A percentile compares a stretch with the other conserved stretches of the same genome.
phyloP scores from a whole-genome alignment of 257 asterid species.

The Gynochthodes officinalis region DNA sequence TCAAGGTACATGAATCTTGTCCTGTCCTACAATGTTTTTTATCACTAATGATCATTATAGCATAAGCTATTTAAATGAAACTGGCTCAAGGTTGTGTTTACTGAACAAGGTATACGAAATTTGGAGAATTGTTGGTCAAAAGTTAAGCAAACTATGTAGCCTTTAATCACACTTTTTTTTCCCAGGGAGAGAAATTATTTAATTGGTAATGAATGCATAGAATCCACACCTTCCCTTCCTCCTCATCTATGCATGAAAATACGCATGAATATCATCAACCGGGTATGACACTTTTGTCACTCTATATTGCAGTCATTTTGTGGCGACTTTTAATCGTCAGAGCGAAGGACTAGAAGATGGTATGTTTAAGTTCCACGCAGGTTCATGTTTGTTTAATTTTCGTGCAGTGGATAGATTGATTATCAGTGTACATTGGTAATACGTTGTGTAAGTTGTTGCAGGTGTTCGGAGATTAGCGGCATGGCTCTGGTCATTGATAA shows the following conservation, averaged over 20 bases:
- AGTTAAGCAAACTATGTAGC: neutral
- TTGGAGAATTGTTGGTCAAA: neutral
- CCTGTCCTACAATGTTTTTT: neutral
- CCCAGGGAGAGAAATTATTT: neutral
- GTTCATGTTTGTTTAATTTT: neutral
- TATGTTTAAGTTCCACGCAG: constrained; percentile 1
- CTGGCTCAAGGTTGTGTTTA: neutral
- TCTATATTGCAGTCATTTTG: constrained; percentile 43
- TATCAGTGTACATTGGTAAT: constrained; percentile 5
- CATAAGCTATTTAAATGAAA: neutral
- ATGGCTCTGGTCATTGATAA: constrained; percentile 38
- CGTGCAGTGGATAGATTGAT: neutral
- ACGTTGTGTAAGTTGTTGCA: constrained; percentile 20
- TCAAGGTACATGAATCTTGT: too few species aligned
- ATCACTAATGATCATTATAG: too few species aligned
- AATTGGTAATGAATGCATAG: neutral
- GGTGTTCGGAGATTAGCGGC: constrained; percentile 83
- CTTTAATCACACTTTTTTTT: neutral
- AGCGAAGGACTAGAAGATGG: constrained; percentile 76
- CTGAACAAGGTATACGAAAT: neutral
- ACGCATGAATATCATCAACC: neutral
- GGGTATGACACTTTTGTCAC: neutral
- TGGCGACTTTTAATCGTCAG: constrained; percentile 73
- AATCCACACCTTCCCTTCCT: neutral
- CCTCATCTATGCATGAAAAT: too few species aligned